phyloP scores from a whole-genome alignment of 768 basidiomycete species.

The Termitomyces sp. region DNA sequence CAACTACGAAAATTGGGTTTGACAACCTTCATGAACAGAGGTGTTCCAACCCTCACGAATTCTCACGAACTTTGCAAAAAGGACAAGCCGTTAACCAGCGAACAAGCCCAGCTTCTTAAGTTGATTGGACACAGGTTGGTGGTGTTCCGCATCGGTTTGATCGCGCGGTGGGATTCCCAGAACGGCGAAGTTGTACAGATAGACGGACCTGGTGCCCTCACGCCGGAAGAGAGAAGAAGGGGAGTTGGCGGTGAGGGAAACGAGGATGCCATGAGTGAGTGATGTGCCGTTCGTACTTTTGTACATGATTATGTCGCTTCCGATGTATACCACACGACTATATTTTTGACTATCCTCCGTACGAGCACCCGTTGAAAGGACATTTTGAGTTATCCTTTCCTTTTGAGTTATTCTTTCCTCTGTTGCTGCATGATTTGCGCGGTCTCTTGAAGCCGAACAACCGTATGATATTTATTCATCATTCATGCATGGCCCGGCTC shows the following conservation, averaged over 20 bases:
- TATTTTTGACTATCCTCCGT: not conserved
- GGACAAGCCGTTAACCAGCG: conserved; percentile 72
- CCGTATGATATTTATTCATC: not conserved
- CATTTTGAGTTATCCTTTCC: too few species aligned
- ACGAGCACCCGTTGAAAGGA: not conserved
- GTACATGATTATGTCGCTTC: conserved; percentile 3
- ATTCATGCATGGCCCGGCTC: not conserved
- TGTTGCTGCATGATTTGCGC: not conserved
- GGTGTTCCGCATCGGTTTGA: conserved; percentile 66
- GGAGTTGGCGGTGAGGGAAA: conserved; percentile 20
- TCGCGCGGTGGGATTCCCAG: conserved; percentile 66
- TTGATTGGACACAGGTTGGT: conserved; percentile 89
- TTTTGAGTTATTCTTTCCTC: too few species aligned
- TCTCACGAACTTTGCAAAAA: conserved; percentile 83
- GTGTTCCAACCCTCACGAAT: conserved; percentile 76
- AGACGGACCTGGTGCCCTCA: conserved; percentile 35
- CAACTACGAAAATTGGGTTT: conserved; percentile 92
- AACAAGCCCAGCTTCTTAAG: conserved; percentile 92
- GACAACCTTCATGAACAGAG: conserved; percentile 75
- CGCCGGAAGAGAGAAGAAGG: conserved; percentile 27
- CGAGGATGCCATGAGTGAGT: conserved; percentile 47
- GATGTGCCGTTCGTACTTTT: conserved; percentile 14
- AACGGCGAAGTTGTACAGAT: conserved; percentile 60
- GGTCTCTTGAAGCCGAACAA: not conserved
- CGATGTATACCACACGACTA: conserved; percentile 16